Evolutionary conservation across 2,329 filamentous ascomycete species (phyloP), one percentile per base, ranked within the genome.

Genomic region (Colletotrichum cuscutae): DNA sequence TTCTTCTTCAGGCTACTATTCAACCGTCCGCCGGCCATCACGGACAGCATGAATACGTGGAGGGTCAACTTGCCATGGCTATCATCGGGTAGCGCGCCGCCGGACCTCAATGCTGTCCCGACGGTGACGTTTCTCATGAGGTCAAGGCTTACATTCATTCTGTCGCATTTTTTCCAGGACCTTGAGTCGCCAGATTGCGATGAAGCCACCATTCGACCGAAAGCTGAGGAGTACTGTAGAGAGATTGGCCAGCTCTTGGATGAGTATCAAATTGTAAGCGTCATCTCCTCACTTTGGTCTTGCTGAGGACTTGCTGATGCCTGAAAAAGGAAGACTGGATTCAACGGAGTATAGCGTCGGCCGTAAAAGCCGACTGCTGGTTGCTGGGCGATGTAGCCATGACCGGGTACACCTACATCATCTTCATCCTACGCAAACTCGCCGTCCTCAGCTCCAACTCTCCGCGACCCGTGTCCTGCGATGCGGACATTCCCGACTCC

Each of bases 21-120:
- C 62, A 78, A 81, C 30, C 80, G 77, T 3, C 79, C 80, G 9
- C 78, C 79, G 0, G 74, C 73, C 1, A 76, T 81, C 4, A 77
- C 78, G 0, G 75, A 76, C 52, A 77, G 78, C 35, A 35, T 68
- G 15, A 63, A 61, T 22, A 70, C 75, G 0, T 81, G 80, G 80
- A 77, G 77, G 32, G 79, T 81, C 60, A 81, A 81, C 46, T 49
- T 81, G 6, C 80, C 80, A 0, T 81, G 79, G 80, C 67, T 81
- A 1, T 76, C 80, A 12, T 42, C 37, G 0, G 66, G 71, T 4
- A 69, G 75, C 32, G 78, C 78, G 0, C 35, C 24, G 8, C 32
- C 37, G 1, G 68, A 68, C 24, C 37, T 60, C 1, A 76, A 79
- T 7, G 77, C 76, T 1, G 76, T 80, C 42, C 72, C 77, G 8